These are phyloP conservation scores for Microcyclosporella mali DNA, from an alignment of 2,329 filamentous ascomycete genomes.

Conservation along the genomic window DNA sequence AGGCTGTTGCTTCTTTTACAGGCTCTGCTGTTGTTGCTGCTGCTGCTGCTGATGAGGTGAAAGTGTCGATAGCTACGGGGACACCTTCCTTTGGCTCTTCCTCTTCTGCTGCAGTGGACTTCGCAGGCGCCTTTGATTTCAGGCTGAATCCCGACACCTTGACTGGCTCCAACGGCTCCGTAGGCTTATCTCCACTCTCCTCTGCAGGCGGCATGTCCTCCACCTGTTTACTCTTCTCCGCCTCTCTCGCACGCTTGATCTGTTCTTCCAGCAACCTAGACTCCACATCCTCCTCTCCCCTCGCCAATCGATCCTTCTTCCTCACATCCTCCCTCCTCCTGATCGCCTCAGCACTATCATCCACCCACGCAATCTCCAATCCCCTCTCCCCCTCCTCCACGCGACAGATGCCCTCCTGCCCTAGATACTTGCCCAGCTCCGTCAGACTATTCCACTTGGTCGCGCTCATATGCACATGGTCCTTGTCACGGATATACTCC, in stretches of 20 bases:
- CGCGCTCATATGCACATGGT: slow-evolving; percentile 89
- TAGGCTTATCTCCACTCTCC: slow-evolving; percentile 7
- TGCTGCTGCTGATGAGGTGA: slow-evolving; percentile 21
- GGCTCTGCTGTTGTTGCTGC: slow-evolving; percentile 17
- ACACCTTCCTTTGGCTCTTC: slow-evolving; percentile 17
- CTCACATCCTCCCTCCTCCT: slow-evolving; percentile 71
- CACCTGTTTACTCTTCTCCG: slow-evolving; percentile 35
- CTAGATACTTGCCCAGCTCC: slow-evolving; percentile 82
- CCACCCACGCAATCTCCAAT: slow-evolving; percentile 81
- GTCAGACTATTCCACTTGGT: slow-evolving; percentile 84
- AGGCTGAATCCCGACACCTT: slow-evolving; percentile 32
- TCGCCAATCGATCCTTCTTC: slow-evolving; percentile 79
- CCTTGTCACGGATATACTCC: slow-evolving; percentile 79
- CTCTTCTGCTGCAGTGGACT: slow-evolving; percentile 8
- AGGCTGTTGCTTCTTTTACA: slow-evolving; percentile 26
- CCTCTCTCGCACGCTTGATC: slow-evolving; percentile 65
- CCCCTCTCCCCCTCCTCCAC: slow-evolving; percentile 90
- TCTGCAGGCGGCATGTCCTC: slow-evolving; percentile 38
- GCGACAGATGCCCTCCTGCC: slow-evolving; percentile 76
- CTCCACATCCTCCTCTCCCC: slow-evolving; percentile 84
- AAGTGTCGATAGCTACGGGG: slow-evolving; percentile 26
- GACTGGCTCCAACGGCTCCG: slow-evolving; percentile 24
- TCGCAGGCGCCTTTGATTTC: slow-evolving; percentile 23
- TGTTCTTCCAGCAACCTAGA: slow-evolving; percentile 77
- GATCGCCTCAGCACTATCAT: slow-evolving; percentile 82